phyloP scores from a whole-genome alignment of 768 basidiomycete species.

The Mrakia gelida region DNA sequence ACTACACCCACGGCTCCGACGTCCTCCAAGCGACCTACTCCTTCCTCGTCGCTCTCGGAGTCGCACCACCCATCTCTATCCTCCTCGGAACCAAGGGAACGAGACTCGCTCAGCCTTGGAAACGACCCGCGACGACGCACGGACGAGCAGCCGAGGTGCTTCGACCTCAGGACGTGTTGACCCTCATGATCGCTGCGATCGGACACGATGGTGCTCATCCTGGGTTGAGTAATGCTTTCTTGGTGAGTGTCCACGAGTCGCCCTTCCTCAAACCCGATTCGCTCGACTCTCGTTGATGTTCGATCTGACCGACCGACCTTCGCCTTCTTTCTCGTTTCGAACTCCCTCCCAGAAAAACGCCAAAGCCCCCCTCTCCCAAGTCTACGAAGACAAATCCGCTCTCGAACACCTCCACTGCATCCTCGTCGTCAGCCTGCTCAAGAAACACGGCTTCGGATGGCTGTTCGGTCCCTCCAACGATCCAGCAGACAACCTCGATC shows the following conservation, averaged over 20 bases:
- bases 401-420: slow-evolving; percentile 86
- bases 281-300: no score
- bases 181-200: slow-evolving; percentile 83
- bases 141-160: slow-evolving; percentile 40
- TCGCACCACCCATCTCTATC: slow-evolving; percentile 67
- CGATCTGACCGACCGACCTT: not conserved
- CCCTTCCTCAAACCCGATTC: no score
- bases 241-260: slow-evolving; percentile 72
- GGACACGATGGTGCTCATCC: slow-evolving; percentile 98
- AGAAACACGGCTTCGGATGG: slow-evolving; percentile 67
- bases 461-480: slow-evolving; percentile 33
- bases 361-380: slow-evolving; percentile 73
- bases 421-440: slow-evolving; percentile 72
- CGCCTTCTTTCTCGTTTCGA: not conserved
- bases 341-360: slow-evolving; percentile 72
- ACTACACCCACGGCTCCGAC: slow-evolving; percentile 93
- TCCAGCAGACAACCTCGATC: not conserved
- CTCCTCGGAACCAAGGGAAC: slow-evolving; percentile 49
- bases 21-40: slow-evolving; percentile 89
- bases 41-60: slow-evolving; percentile 71
- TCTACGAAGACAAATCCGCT: slow-evolving; percentile 84
- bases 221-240: slow-evolving; percentile 86
- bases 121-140: slow-evolving; percentile 25
- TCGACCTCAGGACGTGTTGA: slow-evolving; percentile 68
- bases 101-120: slow-evolving; percentile 39